Base-by-base conservation (phyloP, 2,329 filamentous ascomycete genomes). In the Venturia nashicola region DNA sequence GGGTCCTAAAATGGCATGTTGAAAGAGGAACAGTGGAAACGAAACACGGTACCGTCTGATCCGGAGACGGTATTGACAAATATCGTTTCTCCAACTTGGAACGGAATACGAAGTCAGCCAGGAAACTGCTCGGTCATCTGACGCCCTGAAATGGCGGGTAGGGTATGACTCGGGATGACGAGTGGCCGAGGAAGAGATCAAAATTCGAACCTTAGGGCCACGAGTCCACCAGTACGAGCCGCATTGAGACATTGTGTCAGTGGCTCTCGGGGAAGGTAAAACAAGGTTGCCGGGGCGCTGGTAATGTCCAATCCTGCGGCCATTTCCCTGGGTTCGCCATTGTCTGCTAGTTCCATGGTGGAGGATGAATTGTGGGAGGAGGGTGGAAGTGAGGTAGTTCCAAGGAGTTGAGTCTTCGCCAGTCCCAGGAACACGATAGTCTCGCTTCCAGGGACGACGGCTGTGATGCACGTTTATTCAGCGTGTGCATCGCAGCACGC, bases 11-110 rank as follows among this genome's bases (percentile, higher is more conserved):
- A 32, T 5, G 5, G 5, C 11, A 57, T 3, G 16, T 7, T 36
- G 18, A 14, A 36, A 36, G 51, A 34, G 27, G 32, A 14, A 18
- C 23, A 7, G 5, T 54, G 48, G 27, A 34, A 34, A 36, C 32
- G 51, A 57, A 57, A 57, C 51, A 57, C 14, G 51, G 51, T 57
- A n/a, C 51, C 27, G 27, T 57, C 51, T 57, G 27, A 57, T 57
- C 27, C 51, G 32, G 32, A 3, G 27, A 6, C 14, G 12, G 36
- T 11, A 11, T 57, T 57, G 51, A 57, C 51, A 36, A 57, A 57
- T 36, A 57, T 36, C 51, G 51, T 14, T 57, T 57, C 32, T 36
- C 27, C 16, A 34, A 57, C 5, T 18, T n/a, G 51, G 51, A 36
- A 36, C 51, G 23, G 23, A 32, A n/a, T 36, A 57, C 51, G 16